These are phyloP conservation scores for Ilex paraguariensis DNA, from an alignment of 305 asterid species.

Conservation along the genomic window DNA sequence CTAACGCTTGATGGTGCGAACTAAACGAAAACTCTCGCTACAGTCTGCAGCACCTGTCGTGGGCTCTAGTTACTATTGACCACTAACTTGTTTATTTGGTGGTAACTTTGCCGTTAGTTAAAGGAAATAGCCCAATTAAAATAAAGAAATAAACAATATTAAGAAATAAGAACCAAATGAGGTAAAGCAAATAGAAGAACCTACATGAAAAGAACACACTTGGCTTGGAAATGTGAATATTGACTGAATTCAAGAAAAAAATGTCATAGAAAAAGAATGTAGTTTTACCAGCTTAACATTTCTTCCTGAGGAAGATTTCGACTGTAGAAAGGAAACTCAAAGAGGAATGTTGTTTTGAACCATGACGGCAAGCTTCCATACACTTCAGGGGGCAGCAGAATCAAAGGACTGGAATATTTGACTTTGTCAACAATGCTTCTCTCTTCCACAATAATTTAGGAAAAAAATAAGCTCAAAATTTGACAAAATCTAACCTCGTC, in stretches of 20 bases:
- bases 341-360: conserved; percentile 60
- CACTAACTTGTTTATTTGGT: too few species aligned
- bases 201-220: too few species aligned
- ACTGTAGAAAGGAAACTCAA: conserved; percentile 84
- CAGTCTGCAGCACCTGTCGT: too few species aligned
- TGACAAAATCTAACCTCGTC: conserved; percentile 50
- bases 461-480: neutral
- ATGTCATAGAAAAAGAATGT: neutral
- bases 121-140: too few species aligned
- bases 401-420: conserved; percentile 65
- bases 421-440: neutral
- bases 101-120: too few species aligned
- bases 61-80: too few species aligned
- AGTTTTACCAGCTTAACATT: conserved; percentile 47
- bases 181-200: too few species aligned
- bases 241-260: neutral
- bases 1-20: too few species aligned
- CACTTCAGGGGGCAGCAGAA: conserved; percentile 70
- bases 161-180: neutral
- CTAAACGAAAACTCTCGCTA: too few species aligned
- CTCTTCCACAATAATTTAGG: neutral
- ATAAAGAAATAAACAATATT: too few species aligned
- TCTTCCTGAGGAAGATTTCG: conserved; percentile 60
- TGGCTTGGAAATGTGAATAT: neutral
- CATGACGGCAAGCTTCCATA: conserved; percentile 67